A percentile compares a stretch with the other conserved stretches of the same genome.
Conservation (phyloP, 352 stramenopile genomes). For the Phytophthora chlamydospora region DNA sequence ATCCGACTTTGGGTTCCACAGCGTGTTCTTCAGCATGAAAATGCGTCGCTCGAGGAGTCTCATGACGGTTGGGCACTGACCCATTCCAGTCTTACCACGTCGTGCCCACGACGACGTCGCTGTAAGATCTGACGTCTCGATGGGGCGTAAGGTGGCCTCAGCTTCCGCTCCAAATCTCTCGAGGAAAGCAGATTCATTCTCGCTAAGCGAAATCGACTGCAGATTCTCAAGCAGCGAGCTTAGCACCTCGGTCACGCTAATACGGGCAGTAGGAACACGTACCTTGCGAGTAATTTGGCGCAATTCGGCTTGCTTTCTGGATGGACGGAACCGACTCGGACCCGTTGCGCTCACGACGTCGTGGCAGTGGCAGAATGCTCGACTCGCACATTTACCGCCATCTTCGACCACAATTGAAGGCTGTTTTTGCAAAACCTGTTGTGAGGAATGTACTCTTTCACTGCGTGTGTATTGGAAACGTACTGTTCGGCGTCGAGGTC, state of each 20-base stretch:
- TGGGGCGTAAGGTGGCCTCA: conserved; percentile 41
- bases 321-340: conserved; percentile 21
- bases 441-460: neutral
- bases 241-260: no score
- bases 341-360: conserved; percentile 17
- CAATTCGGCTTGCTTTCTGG: conserved; percentile 38
- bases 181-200: conserved; percentile 66
- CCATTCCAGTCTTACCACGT: conserved; percentile 3
- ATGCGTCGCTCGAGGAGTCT: conserved; percentile 66
- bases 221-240: neutral
- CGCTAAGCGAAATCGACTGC: conserved; percentile 63
- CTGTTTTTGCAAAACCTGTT: conserved; percentile 6
- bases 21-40: conserved; percentile 73
- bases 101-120: conserved; percentile 12
- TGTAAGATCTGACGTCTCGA: conserved; percentile 15
- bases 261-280: neutral
- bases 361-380: conserved; percentile 57
- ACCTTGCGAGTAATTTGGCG: conserved; percentile 71
- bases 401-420: conserved; percentile 15
- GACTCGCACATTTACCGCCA: conserved; percentile 44
- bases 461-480: neutral
- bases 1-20: conserved; percentile 74
- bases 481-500: conserved; percentile 18
- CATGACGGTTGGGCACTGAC: conserved; percentile 8
- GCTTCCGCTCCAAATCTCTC: conserved; percentile 58